A percentile compares a stretch with the other conserved stretches of the same genome.
Evolutionary conservation across 78 protist species (phyloP).

Genomic region (Dictyostelium brefeldianum): DNA sequence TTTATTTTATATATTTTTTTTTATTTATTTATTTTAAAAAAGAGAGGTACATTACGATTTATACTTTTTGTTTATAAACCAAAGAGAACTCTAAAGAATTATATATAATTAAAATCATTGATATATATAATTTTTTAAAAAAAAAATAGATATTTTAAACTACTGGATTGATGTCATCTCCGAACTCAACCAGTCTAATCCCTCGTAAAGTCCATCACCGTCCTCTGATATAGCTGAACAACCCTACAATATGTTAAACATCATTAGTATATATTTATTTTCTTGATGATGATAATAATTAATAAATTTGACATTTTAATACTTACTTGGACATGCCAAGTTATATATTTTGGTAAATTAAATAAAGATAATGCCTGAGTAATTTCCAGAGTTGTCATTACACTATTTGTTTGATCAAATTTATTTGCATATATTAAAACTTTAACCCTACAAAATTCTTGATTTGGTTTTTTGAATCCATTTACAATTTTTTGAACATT

Average conservation of each 20-base stretch:
- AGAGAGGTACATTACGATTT: too few species aligned
- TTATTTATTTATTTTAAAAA: too few species aligned
- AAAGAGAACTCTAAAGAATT: background rate
- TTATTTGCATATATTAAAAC: constrained; percentile 67
- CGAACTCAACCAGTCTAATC: constrained; percentile 86
- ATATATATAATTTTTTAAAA: too few species aligned
- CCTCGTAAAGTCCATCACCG: constrained; percentile 89
- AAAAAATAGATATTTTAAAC: too few species aligned
- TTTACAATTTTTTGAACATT: constrained; percentile 64
- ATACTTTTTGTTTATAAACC: background rate
- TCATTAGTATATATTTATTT: too few species aligned
- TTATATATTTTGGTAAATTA: constrained; percentile 66
- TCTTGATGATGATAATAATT: too few species aligned
- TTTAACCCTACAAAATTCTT: background rate
- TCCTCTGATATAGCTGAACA: constrained; percentile 77
- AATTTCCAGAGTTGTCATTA: constrained; percentile 62
- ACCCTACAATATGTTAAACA: too few species aligned
- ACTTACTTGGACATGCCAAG: constrained; percentile 79
- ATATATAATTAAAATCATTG: too few species aligned
- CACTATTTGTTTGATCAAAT: background rate
- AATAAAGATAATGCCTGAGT: constrained; percentile 59
- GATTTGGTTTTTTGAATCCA: constrained; percentile 28
- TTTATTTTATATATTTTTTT: background rate
- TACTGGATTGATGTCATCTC: too few species aligned
- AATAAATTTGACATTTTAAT: too few species aligned